These are phyloP conservation scores for Phytopythium chamaehyphon DNA, from an alignment of 352 stramenopile species.

Conservation along the genomic window DNA sequence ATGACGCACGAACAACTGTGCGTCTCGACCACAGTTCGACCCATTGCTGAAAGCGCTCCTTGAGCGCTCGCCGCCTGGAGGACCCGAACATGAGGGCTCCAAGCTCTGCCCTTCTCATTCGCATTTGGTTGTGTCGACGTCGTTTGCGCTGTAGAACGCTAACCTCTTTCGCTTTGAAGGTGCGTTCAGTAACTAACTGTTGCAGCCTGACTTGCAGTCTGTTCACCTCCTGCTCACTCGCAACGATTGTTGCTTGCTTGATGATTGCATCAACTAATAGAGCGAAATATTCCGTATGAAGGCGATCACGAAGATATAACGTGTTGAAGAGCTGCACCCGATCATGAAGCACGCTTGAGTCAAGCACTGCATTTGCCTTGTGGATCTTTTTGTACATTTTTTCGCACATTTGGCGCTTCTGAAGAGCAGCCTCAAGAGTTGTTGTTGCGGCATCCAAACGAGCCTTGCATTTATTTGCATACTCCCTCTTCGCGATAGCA, in stretches of 20 bases:
- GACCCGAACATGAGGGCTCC: constrained; percentile 48
- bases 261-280: constrained; percentile 58
- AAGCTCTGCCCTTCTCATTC: constrained; percentile 40
- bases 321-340: constrained; percentile 64
- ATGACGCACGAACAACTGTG: constrained; percentile 48
- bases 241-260: constrained; percentile 35
- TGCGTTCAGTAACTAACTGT: constrained; percentile 32
- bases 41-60: constrained; percentile 59
- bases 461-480: constrained; percentile 39
- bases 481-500: constrained; percentile 36
- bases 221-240: constrained; percentile 37
- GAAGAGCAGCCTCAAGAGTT: constrained; percentile 24
- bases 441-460: constrained; percentile 27
- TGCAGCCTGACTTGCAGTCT: constrained; percentile 28
- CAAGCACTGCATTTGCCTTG: constrained; percentile 51
- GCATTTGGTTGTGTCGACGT: constrained; percentile 36
- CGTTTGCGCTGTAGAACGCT: constrained; percentile 43
- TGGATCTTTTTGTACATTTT: constrained; percentile 41
- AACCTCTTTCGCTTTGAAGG: constrained; percentile 50
- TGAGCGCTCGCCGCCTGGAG: constrained; percentile 26
- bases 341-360: constrained; percentile 64
- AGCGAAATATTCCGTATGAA: constrained; percentile 53
- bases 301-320: constrained; percentile 44
- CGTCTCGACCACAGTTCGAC: constrained; percentile 52
- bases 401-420: constrained; percentile 31